phyloP scores from a whole-genome alignment of 495 filamentous ascomycete genomes.

The Neurospora sublineolata region DNA sequence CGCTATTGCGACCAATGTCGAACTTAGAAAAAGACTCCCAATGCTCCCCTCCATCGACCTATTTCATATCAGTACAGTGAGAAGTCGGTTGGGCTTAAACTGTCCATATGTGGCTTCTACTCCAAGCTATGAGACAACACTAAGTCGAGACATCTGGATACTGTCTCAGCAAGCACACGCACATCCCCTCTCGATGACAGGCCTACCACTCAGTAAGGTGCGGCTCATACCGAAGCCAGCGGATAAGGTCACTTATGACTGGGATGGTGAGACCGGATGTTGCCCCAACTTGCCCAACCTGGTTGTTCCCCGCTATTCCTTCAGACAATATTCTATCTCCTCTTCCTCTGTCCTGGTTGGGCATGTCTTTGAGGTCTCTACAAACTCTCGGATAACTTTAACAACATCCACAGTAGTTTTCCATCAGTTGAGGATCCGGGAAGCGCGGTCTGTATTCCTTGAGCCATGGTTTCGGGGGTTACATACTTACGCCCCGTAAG shows the following conservation, averaged over 20 bases:
- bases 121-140: constrained; percentile 4
- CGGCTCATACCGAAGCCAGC: not conserved
- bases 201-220: not conserved
- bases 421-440: not conserved
- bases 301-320: not conserved
- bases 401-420: not conserved
- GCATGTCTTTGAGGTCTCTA: not conserved
- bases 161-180: constrained; percentile 10
- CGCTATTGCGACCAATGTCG: not conserved
- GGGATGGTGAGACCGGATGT: not conserved
- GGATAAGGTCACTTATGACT: not conserved
- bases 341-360: not conserved
- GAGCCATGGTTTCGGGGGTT: not conserved
- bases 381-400: not conserved
- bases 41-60: not conserved
- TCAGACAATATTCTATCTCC: not conserved
- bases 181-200: not conserved
- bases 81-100: not conserved
- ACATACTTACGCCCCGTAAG: not conserved
- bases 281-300: not conserved
- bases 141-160: constrained; percentile 1
- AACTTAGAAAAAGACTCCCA: not conserved
- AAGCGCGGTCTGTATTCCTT: not conserved
- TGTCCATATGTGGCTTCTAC: not conserved
- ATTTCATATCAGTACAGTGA: not conserved